A percentile compares a stretch with the other conserved stretches of the same genome.
These are phyloP conservation scores for Vaccinium vitisidaea DNA, from an alignment of 148 eudicot species.

Conservation along the genomic window DNA sequence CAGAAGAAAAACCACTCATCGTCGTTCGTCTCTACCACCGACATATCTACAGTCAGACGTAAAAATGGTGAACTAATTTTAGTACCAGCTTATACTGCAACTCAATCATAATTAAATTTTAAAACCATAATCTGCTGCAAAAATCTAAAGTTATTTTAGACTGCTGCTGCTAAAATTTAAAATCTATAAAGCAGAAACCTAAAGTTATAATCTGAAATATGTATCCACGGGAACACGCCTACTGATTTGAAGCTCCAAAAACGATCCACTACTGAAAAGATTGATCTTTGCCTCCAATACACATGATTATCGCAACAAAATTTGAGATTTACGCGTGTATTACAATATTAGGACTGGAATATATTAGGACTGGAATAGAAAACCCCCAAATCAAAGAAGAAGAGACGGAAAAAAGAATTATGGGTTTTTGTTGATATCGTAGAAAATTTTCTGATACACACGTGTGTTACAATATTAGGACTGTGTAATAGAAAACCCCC, in stretches of 20 bases:
- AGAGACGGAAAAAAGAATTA: background rate
- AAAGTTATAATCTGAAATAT: too few relatives aligned
- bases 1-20: constrained; percentile 96
- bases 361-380: background rate
- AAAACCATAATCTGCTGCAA: too few relatives aligned
- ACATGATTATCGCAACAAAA: background rate
- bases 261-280: background rate
- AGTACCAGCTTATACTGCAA: too few relatives aligned
- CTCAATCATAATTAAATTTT: too few relatives aligned
- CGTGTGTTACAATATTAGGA: background rate
- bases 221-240: too few relatives aligned
- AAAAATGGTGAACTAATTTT: background rate
- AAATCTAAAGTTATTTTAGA: too few relatives aligned
- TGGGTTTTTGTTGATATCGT: background rate
- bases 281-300: background rate
- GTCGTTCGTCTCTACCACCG: constrained; percentile 60
- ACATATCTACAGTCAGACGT: constrained; percentile 53
- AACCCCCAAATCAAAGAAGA: background rate
- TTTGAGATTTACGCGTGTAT: background rate
- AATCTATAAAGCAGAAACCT: too few relatives aligned
- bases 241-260: background rate
- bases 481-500: background rate
- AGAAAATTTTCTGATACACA: background rate
- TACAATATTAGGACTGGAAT: background rate
- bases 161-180: too few relatives aligned